Evolutionary conservation across 768 basidiomycete species (phyloP), one percentile per base, ranked within the genome.

Genomic region (Boletus patriciae): DNA sequence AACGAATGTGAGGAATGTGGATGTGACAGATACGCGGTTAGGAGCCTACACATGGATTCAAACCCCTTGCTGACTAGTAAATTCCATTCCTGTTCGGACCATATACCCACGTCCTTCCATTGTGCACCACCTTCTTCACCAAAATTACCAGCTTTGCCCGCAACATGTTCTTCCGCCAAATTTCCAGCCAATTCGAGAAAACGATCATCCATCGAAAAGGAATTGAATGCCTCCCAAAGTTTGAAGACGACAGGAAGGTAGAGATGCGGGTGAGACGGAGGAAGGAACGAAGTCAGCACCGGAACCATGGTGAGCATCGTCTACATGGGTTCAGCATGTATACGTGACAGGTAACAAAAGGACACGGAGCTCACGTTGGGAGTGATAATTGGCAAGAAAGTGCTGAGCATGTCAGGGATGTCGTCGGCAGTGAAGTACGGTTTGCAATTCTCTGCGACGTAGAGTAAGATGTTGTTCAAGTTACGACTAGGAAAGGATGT

Each of bases 31-130:
- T 45, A 42, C 25, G 38, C 19, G 31, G 9, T 50, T 36, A 37
- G n/a, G 29, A 48, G 41, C 68, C 43, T 71, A 88, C 90, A 86
- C 85, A 93, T 87, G 6, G 89, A 87, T 33, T 83, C 80, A 34
- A 98, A 75, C 15, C 90, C 88, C 70, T 94, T 95, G 36, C 86
- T 85, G 60, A 94, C 82, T 47, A 98, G 74, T 27, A 88, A 76
- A 53, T 84, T 83, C 86, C 93, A 98, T 71, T 98, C 86, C 42
- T 82, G 77, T 55, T 92, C 82, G 6, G 83, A 86, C 83, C 93
- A 94, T 52, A 98, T 94, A 13, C 95, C 95, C 36, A 98, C 81
- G 62, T 92, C 90, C 69, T 87, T 88, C 85, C 86, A 88, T 54
- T 75, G 73, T 9, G 84, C 80, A 38, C 80, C 79, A 48, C 80